Evolutionary conservation across 345 rosid genomes (phyloP).

Genomic region (Firmiana major): DNA sequence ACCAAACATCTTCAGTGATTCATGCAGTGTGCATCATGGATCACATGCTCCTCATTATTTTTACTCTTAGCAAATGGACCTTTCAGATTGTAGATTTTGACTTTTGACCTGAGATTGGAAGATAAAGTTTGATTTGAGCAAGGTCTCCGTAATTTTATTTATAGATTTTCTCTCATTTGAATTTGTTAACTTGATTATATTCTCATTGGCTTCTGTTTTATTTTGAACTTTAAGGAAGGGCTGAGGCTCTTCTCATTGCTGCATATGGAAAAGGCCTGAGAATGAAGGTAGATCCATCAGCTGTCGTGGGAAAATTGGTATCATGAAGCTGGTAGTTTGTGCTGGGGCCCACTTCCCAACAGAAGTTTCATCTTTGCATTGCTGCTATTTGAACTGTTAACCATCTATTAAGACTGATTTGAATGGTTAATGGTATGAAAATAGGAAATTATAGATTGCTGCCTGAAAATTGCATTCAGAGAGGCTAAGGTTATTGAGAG

Average conservation of each 20-base stretch:
- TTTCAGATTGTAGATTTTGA: neutral
- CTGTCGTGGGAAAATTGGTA: constrained; percentile 15
- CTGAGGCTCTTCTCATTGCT: constrained; percentile 85
- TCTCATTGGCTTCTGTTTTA: neutral
- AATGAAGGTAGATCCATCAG: constrained; percentile 28
- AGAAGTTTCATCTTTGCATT: neutral
- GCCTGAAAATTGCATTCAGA: neutral
- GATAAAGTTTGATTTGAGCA: constrained; percentile 9
- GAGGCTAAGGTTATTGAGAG: neutral
- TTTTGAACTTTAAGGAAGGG: constrained; percentile 49
- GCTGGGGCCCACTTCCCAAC: neutral
- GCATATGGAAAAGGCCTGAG: constrained; percentile 64
- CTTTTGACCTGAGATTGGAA: constrained; percentile 4
- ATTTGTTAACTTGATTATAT: neutral
- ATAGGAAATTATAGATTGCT: neutral
- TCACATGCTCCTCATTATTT: neutral
- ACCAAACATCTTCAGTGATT: neutral
- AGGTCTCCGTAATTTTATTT: neutral
- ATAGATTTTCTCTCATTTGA: neutral
- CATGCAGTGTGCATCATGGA: neutral
- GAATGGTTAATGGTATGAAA: neutral
- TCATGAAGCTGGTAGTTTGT: neutral
- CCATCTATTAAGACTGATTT: neutral
- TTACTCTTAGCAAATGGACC: neutral
- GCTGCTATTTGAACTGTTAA: neutral